These are phyloP conservation scores for Neonothopanus nambi DNA, from an alignment of 1,284 basidiomycete genomes.

Conservation along the genomic window DNA sequence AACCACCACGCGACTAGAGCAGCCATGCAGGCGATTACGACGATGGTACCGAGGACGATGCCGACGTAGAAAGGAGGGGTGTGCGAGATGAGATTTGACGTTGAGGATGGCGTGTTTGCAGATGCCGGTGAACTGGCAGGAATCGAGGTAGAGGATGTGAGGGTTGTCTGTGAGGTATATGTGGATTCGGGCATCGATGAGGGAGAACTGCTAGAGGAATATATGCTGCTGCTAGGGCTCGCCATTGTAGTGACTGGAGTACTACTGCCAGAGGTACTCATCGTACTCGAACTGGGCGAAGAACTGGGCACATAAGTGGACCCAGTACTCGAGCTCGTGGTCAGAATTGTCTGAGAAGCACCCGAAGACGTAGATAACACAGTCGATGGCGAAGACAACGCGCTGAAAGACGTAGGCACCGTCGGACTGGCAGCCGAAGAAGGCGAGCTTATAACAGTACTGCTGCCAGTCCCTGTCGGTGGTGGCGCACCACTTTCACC, in stretches of 20 bases:
- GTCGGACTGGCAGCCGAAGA: neutral
- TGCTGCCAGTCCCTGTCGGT: too few species aligned
- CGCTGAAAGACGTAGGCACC: neutral
- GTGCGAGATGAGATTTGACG: slow-evolving; percentile 17
- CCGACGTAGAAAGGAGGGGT: slow-evolving; percentile 44
- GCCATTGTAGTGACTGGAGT: neutral
- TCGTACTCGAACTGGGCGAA: neutral
- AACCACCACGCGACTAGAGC: slow-evolving; percentile 42
- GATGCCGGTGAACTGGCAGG: slow-evolving; percentile 17
- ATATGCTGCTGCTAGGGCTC: too few species aligned
- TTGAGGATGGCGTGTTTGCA: slow-evolving; percentile 3
- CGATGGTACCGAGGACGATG: slow-evolving; percentile 43
- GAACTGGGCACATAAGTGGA: too few species aligned
- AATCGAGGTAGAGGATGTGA: neutral
- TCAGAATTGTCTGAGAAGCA: neutral
- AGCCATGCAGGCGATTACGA: slow-evolving; percentile 37
- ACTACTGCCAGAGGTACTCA: neutral
- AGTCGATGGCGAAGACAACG: neutral
- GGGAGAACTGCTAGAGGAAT: too few species aligned
- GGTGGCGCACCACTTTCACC: too few species aligned
- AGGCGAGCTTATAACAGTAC: neutral
- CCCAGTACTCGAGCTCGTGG: neutral
- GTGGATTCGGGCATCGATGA: neutral
- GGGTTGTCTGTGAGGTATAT: neutral
- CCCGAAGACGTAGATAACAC: neutral